These are phyloP conservation scores for Trametes gibbosa DNA, from an alignment of 768 basidiomycete genomes.

Conservation along the genomic window DNA sequence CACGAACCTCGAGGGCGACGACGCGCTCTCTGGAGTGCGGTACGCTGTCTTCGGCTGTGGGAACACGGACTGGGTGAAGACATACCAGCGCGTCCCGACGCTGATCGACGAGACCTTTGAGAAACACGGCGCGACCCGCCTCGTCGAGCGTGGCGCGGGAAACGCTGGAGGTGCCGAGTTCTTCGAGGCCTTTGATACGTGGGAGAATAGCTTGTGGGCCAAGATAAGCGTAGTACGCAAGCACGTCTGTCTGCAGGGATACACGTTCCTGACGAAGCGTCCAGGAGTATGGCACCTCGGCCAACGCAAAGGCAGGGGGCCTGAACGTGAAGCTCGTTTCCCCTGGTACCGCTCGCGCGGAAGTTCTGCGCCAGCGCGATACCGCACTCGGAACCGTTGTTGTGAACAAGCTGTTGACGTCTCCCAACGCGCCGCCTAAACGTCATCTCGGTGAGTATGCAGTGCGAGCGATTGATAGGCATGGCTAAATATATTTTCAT, in stretches of 20 bases:
- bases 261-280: background rate
- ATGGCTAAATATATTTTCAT: background rate
- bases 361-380: constrained; percentile 36
- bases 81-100: constrained; percentile 45
- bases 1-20: constrained; percentile 27
- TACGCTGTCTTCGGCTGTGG: constrained; percentile 52
- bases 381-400: constrained; percentile 37
- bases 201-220: constrained; percentile 38
- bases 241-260: background rate
- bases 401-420: constrained; percentile 39
- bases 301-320: constrained; percentile 14
- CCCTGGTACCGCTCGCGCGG: constrained; percentile 33
- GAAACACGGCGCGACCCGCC: constrained; percentile 35
- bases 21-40: constrained; percentile 29
- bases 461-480: background rate
- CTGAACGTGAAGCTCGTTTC: constrained; percentile 34
- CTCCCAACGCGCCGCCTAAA: constrained; percentile 36
- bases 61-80: constrained; percentile 46
- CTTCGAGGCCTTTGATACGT: constrained; percentile 46
- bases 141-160: constrained; percentile 38
- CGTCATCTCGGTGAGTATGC: constrained; percentile 37
- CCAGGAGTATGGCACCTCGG: constrained; percentile 32
- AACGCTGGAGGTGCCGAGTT: constrained; percentile 41
- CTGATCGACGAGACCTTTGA: constrained; percentile 37
- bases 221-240: constrained; percentile 31